Evolutionary conservation across 345 rosid species (phyloP).

Genomic region (Brassica incana): DNA sequence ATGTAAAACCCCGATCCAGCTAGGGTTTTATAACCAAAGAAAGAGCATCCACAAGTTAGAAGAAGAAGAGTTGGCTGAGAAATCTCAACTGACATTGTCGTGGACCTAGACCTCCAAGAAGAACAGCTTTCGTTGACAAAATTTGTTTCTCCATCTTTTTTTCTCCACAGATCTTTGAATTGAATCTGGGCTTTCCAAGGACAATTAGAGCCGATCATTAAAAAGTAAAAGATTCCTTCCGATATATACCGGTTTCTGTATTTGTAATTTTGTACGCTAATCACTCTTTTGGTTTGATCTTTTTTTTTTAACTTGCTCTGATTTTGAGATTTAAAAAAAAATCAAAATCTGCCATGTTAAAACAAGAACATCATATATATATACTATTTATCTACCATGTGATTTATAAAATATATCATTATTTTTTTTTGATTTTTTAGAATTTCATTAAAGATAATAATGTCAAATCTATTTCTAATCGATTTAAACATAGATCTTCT

Average conservation of each 20-base stretch:
- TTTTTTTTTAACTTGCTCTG: too few relatives aligned
- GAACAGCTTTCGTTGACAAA: conserved; percentile 65
- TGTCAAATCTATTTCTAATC: too few relatives aligned
- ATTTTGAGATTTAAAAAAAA: too few relatives aligned
- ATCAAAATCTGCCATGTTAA: too few relatives aligned
- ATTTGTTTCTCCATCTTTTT: conserved; percentile 2
- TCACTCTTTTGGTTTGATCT: too few relatives aligned
- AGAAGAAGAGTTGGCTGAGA: not conserved
- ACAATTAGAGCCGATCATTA: not conserved
- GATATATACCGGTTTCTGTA: not conserved
- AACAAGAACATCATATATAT: too few relatives aligned
- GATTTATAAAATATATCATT: too few relatives aligned
- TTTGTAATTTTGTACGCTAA: too few relatives aligned
- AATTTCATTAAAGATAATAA: too few relatives aligned
- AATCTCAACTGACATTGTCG: conserved; percentile 63
- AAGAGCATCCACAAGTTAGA: not conserved
- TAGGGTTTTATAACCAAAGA: not conserved
- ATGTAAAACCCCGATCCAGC: conserved; percentile 36
- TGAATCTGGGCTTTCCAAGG: not conserved
- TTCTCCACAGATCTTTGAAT: not conserved
- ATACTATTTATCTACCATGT: too few relatives aligned
- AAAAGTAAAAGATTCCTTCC: conserved; percentile 4
- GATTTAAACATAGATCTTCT: too few relatives aligned
- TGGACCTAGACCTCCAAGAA: conserved; percentile 78
- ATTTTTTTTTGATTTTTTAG: too few relatives aligned